phyloP scores from a whole-genome alignment of 2,329 filamentous ascomycete species.

The Bertia moriformis region DNA sequence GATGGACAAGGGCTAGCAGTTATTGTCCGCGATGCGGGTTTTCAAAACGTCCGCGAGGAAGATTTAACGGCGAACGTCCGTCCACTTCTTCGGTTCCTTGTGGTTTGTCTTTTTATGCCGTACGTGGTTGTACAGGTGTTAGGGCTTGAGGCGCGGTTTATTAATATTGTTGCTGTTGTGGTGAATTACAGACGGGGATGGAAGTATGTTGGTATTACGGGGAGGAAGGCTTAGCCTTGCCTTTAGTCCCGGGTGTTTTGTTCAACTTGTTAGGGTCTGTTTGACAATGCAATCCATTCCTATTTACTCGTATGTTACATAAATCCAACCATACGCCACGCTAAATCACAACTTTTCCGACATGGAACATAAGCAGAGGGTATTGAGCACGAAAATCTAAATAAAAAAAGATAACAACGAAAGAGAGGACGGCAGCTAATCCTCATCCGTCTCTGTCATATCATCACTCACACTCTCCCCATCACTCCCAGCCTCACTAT shows the following conservation, averaged over 20 bases:
- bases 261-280: no score
- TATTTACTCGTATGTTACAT: no score
- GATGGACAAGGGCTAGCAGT: slow-evolving; percentile 27
- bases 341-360: no score
- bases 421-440: no score
- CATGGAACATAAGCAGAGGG: no score
- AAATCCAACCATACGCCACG: no score
- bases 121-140: slow-evolving; percentile 27
- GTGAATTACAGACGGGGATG: slow-evolving; percentile 4
- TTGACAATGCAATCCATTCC: no score
- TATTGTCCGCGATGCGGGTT: slow-evolving; percentile 17
- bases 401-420: no score
- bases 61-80: slow-evolving; percentile 29
- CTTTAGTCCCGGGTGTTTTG: no score
- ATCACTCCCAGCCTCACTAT: slow-evolving; percentile 20
- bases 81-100: slow-evolving; percentile 32
- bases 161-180: slow-evolving; percentile 30
- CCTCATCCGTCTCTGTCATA: slow-evolving; percentile 32
- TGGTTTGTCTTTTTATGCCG: slow-evolving; percentile 25
- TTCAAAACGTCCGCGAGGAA: slow-evolving; percentile 20
- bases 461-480: slow-evolving; percentile 26
- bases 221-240: no score
- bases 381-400: no score
- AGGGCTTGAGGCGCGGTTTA: slow-evolving; percentile 25
- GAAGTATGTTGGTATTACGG: slow-evolving; percentile 16